Evolutionary conservation across 257 asterid genomes (phyloP), one percentile per base, ranked within the genome.

Genomic region (Haberlea rhodopensis): DNA sequence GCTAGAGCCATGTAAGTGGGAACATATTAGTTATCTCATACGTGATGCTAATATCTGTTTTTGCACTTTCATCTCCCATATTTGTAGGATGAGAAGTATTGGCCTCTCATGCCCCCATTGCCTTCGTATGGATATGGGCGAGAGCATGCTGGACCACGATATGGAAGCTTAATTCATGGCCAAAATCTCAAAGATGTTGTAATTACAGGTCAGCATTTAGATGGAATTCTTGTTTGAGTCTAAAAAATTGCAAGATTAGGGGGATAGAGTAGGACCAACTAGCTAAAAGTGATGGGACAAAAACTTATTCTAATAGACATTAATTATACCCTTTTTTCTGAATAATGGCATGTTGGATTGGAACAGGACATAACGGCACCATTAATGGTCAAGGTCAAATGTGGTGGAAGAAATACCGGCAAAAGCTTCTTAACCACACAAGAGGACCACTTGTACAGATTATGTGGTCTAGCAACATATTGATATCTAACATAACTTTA

Each of bases 41-140:
- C 23, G 25, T 71, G 60, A 49, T 45, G 32, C 25, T 57, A 28
- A 57, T 58, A 13, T 46, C 53, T 21, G 66, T 8, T 63, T 15
- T 37, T 59, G n/a, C 15, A 40, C 24, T 63, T 7, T 23, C 59
- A 20, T 54, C 4, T 53, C 20, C 16, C 40, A 27, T 67, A 13
- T 63, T 8, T 58, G 65, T 69, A 87, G 95, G 82, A 87, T 72
- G 90, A 85, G 69, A 83, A 76, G 49, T 76, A 83, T 65, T 87
- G 95, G 95, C 90, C 87, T 71, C 83, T 87, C 37, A 65, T 87
- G 95, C 94, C 95, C 69, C 94, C 94, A 49, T 71, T 87, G 83
- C 94, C 95, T 53, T 87, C 94, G 18, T 85, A 85, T 76, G 95
- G 95, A 25, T 70, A 80, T 43, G 95, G 94, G 53, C 83, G 95